Evolutionary conservation across 768 basidiomycete species (phyloP).

Genomic region (Tylopilus subfusipes): DNA sequence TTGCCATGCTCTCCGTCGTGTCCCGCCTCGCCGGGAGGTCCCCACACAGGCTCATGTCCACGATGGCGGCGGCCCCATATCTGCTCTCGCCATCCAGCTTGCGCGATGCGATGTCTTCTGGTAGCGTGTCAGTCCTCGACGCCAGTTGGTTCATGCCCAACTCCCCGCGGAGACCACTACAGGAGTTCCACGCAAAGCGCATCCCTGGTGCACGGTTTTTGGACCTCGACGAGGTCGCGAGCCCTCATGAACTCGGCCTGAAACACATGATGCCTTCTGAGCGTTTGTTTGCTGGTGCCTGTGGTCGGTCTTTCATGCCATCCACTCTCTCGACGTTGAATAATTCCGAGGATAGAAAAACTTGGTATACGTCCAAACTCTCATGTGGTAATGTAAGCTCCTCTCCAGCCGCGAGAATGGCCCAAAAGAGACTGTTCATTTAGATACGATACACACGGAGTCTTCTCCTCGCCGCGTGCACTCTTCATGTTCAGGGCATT

Average conservation of each 20-base stretch:
- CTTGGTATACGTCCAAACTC: constrained; percentile 71
- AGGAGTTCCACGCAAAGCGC: constrained; percentile 65
- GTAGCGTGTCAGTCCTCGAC: constrained; percentile 52
- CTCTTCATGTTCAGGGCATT: constrained; percentile 94
- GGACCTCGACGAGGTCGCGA: constrained; percentile 77
- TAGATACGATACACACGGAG: constrained; percentile 86
- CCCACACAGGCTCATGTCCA: constrained; percentile 36
- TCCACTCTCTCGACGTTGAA: constrained; percentile 7
- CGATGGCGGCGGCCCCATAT: constrained; percentile 39
- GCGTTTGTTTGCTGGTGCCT: constrained; percentile 70
- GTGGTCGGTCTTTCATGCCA: constrained; percentile 51
- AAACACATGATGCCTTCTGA: constrained; percentile 91
- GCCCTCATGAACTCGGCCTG: constrained; percentile 70
- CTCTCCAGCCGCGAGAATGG: neutral
- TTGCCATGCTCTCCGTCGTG: neutral
- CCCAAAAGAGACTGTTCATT: constrained; percentile 8
- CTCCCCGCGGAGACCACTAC: constrained; percentile 60
- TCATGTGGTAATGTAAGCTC: constrained; percentile 76
- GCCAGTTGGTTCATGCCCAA: constrained; percentile 95
- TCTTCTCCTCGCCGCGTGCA: constrained; percentile 91
- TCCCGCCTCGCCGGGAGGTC: constrained; percentile 12
- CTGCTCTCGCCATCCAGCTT: constrained; percentile 52
- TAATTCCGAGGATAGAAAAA: constrained; percentile 43
- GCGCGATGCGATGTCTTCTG: constrained; percentile 34
- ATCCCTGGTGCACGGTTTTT: constrained; percentile 73